Base-by-base conservation (phyloP, 2,329 filamentous ascomycete genomes). In the Talaromyces sp. region DNA sequence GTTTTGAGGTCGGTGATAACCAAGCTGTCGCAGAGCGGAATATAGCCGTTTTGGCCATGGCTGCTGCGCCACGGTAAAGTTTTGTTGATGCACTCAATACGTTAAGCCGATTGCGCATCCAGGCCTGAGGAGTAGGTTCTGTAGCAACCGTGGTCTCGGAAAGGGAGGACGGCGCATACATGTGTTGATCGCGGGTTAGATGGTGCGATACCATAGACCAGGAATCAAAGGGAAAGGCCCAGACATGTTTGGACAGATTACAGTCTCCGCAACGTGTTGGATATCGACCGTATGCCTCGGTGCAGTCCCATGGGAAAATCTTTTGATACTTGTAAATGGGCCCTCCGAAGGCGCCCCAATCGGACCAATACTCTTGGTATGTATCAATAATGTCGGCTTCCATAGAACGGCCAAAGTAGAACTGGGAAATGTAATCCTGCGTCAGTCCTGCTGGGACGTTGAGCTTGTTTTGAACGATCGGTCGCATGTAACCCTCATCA, bases 301-400 rank as follows among this genome's bases (percentile, higher is more conserved):
- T 79, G 62, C 77, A 80, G 58, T 79, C 77, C 76, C 76, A 79
- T 0, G 75, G 77, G 48, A 79, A 79, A 15, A 77, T 45, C 53
- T 74, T 69, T 54, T 77, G 75, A 48, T 77, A 72, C 10, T 59
- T 64, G 61, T 78, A 79, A 0, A 77, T 59, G 0, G 68, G 3
- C 65, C 66, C 1, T 66, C 71, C 28, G 56, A 79, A 77, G 7
- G 67, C 70, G 4, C 72, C 76, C 75, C 76, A 79, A 62, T 78
- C 76, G 56, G 74, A 66, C 77, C 77, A 79, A 60, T 79, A 79
- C 64, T 79, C 76, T 56, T 71, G 67, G 10, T 73, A 71, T 0
- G 69, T 71, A 62, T 79, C 77, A 28, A 78, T 71, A 3, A 79
- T 67, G 58, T 79, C 77, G 1, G 74, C 66, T 5, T 77, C 73